Evolutionary conservation across 2,329 filamentous ascomycete genomes (phyloP).

Genomic region (Cercospora brassicicola): DNA sequence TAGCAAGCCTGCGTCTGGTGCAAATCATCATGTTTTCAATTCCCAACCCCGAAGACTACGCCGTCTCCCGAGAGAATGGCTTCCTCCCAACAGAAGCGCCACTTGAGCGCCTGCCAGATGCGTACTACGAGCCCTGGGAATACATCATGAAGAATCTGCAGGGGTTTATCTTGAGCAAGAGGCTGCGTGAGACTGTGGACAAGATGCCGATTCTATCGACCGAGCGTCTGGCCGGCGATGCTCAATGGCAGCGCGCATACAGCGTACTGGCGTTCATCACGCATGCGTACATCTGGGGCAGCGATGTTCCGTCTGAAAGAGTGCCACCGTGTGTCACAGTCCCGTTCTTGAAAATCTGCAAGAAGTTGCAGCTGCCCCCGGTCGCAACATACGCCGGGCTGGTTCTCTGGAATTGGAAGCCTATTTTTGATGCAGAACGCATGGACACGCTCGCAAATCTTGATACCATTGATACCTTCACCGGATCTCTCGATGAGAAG

Average conservation of each 20-base stretch:
- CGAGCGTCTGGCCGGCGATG: slow-evolving; percentile 73
- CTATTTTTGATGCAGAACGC: slow-evolving; percentile 78
- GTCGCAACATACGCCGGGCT: slow-evolving; percentile 92
- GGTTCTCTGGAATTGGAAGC: slow-evolving; percentile 95
- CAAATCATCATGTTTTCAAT: slow-evolving; percentile 45
- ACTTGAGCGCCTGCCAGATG: slow-evolving; percentile 75
- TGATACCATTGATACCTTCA: slow-evolving; percentile 84
- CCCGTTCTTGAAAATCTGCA: slow-evolving; percentile 75
- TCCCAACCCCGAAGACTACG: slow-evolving; percentile 69
- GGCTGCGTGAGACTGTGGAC: slow-evolving; percentile 77
- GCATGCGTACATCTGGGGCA: slow-evolving; percentile 89
- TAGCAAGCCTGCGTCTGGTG: slow-evolving; percentile 42
- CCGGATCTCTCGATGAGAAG: slow-evolving; percentile 90
- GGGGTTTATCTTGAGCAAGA: slow-evolving; percentile 78
- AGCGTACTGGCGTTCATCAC: slow-evolving; percentile 74
- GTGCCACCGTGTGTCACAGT: slow-evolving; percentile 80
- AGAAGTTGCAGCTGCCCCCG: slow-evolving; percentile 73
- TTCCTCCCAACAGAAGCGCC: slow-evolving; percentile 84
- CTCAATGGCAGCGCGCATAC: slow-evolving; percentile 90
- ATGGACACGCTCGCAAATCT: slow-evolving; percentile 85
- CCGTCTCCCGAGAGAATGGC: slow-evolving; percentile 73
- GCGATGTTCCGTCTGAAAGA: slow-evolving; percentile 66
- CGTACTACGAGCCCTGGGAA: slow-evolving; percentile 96
- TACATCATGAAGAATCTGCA: slow-evolving; percentile 81
- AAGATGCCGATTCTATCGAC: slow-evolving; percentile 81